Evolutionary conservation across 306 rosid genomes (phyloP), one percentile per base, ranked within the genome.

Genomic region (Cicer cuneatum): DNA sequence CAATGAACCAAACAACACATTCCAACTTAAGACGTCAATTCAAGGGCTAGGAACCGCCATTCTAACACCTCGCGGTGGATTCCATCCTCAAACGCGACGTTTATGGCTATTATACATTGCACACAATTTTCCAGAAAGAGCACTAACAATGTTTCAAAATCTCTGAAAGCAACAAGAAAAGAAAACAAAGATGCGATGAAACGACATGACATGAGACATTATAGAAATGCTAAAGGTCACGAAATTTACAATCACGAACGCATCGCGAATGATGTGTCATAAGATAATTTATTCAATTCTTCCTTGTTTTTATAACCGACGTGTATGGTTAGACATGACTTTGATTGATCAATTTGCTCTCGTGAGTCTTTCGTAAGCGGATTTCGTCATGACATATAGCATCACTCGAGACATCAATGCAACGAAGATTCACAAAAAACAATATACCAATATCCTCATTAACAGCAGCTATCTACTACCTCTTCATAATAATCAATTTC

Each of bases 81-180:
- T 51, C 11, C 11, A 16, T 15, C 29, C 12, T 16, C 58, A 52
- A 51, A 51, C 57, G 1, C 57, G 10, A 51, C 15, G 24, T 51
- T n/a, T 15, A 51, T 14, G 8, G 9, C 9, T 1, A 13, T 14
- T 21, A 51, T n/a, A 46, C 51, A 12, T 12, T 3, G 10, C 57
- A 7, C 57, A 16, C 10, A 7, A 2, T 2, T 51, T 7, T 51
- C 64, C 60, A 29, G 15, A 41, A 19, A 78, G 69, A 61, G 42
- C 56, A 60, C 68, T 40, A 72, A 10, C 66, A 49, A 49, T 8
- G 54, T 73, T 24, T 37, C 75, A 57, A 71, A 74, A 60, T 58
- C 39, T 64, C 15, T 7, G 13, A 41, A 62, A 45, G 71, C 43
- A 49, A 47, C 48, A 71, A 10, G 11, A 10, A 19, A 45, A 40